Percentiles rank a stretch among this genome's conserved stretches.
These are phyloP conservation scores for Brachypodium distachyon DNA, from an alignment of 202 grass and related monocot species.

Conservation along the genomic window DNA sequence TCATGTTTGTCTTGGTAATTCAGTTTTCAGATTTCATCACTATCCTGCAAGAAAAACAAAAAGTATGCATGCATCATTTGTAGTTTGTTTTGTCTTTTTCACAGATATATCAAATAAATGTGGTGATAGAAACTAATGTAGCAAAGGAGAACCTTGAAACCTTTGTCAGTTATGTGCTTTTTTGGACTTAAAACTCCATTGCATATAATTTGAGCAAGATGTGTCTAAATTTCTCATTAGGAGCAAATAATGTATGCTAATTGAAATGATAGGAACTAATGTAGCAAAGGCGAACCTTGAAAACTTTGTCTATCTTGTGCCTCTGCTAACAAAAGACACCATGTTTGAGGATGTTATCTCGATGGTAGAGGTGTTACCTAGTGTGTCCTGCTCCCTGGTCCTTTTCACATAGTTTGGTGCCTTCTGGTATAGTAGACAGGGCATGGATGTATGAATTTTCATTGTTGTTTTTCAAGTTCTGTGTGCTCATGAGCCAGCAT, in stretches of 20 bases:
- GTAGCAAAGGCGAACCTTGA: background rate
- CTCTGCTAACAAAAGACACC: no score
- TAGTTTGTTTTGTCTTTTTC: background rate
- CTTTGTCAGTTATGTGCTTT: background rate
- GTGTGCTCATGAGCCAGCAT: no score
- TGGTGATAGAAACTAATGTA: background rate
- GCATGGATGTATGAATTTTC: no score
- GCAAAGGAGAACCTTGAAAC: background rate
- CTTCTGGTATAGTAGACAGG: no score
- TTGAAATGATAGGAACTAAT: background rate
- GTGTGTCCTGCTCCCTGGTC: no score
- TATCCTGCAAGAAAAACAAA: background rate
- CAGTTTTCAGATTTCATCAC: background rate
- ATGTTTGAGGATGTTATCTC: no score
- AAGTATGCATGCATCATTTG: background rate
- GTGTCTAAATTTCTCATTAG: background rate
- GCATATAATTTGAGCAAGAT: background rate
- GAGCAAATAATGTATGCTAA: background rate
- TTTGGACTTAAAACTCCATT: background rate
- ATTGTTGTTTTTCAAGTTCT: no score
- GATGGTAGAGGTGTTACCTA: no score
- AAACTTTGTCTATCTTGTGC: background rate
- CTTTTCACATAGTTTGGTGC: no score
- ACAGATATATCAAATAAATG: background rate
- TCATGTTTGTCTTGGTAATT: background rate